phyloP scores from a whole-genome alignment of 2,329 filamentous ascomycete species.

The Teratosphaeria viscida region DNA sequence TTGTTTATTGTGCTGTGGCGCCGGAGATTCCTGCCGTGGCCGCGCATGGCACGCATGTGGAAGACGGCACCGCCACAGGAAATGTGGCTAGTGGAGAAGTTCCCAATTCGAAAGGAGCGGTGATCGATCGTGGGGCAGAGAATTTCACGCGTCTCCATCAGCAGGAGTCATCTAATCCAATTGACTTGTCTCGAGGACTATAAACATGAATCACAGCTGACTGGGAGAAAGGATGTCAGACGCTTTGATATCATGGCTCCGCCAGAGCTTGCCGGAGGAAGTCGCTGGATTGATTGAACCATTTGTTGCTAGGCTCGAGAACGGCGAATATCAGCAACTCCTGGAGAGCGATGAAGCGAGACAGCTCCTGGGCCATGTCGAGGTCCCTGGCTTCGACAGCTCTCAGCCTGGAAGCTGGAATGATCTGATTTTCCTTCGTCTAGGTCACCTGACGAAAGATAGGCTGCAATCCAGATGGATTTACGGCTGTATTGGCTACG shows the following conservation, averaged over 20 bases:
- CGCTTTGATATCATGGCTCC: conserved; percentile 31
- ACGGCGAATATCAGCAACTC: conserved; percentile 32
- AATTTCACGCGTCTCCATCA: background rate
- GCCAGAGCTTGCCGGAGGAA: conserved; percentile 32
- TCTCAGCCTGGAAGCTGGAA: conserved; percentile 29
- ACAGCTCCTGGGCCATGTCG: conserved; percentile 30
- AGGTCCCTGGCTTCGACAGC: conserved; percentile 24
- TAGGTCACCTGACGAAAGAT: conserved; percentile 28
- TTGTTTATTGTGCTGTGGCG: background rate
- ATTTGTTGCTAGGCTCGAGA: conserved; percentile 30
- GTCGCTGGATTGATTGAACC: conserved; percentile 28
- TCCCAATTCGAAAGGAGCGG: background rate
- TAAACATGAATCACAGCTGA: background rate
- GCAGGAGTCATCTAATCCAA: background rate
- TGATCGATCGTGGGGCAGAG: background rate
- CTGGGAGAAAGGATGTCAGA: conserved; percentile 28
- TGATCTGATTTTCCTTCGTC: conserved; percentile 35
- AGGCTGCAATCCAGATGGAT: conserved; percentile 15
- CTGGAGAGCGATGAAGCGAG: conserved; percentile 30
- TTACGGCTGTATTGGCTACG: conserved; percentile 50
- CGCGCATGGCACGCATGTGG: background rate
- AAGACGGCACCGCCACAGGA: background rate
- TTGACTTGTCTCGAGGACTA: background rate
- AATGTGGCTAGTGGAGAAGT: background rate
- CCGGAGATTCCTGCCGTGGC: background rate